Conservation (phyloP, 768 basidiomycete genomes). For the Psilocybe cubensis region DNA sequence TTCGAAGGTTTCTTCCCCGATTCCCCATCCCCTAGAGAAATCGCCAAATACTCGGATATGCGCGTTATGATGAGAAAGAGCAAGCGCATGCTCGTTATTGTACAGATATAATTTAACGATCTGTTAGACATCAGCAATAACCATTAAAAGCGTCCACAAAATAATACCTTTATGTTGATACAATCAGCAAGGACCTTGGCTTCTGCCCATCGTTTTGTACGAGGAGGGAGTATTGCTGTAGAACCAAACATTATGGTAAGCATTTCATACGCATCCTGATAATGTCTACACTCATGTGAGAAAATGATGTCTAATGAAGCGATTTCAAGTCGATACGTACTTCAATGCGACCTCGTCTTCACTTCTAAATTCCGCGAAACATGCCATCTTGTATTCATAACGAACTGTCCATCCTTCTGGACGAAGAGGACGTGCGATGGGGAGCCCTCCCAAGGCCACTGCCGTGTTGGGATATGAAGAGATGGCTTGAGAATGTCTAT, state of each 20-base stretch:
- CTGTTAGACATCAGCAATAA: constrained; percentile 38
- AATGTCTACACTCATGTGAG: constrained; percentile 61
- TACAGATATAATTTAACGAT: constrained; percentile 92
- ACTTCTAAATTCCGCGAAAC: constrained; percentile 93
- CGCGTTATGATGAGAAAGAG: constrained; percentile 80
- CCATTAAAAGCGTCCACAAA: background rate
- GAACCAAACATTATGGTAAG: constrained; percentile 90
- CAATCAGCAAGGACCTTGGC: constrained; percentile 96
- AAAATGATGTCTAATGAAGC: constrained; percentile 4
- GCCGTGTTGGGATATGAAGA: constrained; percentile 55
- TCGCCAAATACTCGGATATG: constrained; percentile 88
- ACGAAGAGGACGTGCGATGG: constrained; percentile 62
- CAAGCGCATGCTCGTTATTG: constrained; percentile 81
- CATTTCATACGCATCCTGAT: constrained; percentile 89
- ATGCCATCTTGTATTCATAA: constrained; percentile 97
- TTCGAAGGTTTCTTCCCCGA: constrained; percentile 95
- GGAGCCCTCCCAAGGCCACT: constrained; percentile 44
- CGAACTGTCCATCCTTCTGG: constrained; percentile 94
- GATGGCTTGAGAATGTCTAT: constrained; percentile 68
- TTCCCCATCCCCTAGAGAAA: constrained; percentile 91
- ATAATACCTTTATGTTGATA: constrained; percentile 81
- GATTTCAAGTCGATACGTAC: constrained; percentile 38
- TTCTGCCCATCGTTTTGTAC: constrained; percentile 98
- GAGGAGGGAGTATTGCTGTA: constrained; percentile 81
- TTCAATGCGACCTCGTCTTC: constrained; percentile 93